Base-by-base conservation (phyloP, 2,329 filamentous ascomycete genomes). In the Pseudogymnoascus sp. region DNA sequence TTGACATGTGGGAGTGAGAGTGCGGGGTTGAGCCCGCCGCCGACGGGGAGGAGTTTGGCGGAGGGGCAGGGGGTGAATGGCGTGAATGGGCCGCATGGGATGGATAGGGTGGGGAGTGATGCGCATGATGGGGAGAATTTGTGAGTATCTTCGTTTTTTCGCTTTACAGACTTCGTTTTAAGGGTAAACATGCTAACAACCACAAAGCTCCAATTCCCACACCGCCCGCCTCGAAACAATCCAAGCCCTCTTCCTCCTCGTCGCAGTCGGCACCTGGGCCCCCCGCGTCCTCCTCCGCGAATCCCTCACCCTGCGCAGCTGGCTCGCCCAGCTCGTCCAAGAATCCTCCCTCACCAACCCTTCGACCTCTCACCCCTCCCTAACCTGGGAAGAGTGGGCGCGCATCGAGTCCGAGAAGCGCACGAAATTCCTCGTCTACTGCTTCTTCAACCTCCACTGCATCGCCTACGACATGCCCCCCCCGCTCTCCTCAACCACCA, bases 361-460 rank as follows among this genome's bases (percentile, higher is more conserved):
- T 0, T 78, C 83, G 62, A 74, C 79, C 0, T 79, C 77, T 14
- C 79, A 80, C 65, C 78, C 77, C 3, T 70, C 74, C 1, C 69
- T 77, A 4, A 81, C 85, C 67, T 86, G 84, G 84, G 82, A 85
- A 61, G 76, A 81, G 0, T 86, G 84, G 83, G 77, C 86, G 35
- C 78, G 80, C 19, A 75, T 83, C 13, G 84, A 87, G 70, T 79
- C 79, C 1, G 79, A 78, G 14, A 82, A 81, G 14, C 77, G 84
- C 11, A 86, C 84, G 0, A 86, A 86, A 64, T 78, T 86, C 0
- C 79, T 86, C 31, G 80, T 82, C 0, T 86, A 83, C 69, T 85
- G 82, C 68, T 85, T 86, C 70, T 86, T 86, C 68, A 86, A 86
- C 65, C 74, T 86, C 1, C 85, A 82, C 71, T 86, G 82, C 67